A percentile compares a stretch with the other conserved stretches of the same genome.
phyloP scores from a whole-genome alignment of 495 filamentous ascomycete genomes.

The Pyrenula aspistea region DNA sequence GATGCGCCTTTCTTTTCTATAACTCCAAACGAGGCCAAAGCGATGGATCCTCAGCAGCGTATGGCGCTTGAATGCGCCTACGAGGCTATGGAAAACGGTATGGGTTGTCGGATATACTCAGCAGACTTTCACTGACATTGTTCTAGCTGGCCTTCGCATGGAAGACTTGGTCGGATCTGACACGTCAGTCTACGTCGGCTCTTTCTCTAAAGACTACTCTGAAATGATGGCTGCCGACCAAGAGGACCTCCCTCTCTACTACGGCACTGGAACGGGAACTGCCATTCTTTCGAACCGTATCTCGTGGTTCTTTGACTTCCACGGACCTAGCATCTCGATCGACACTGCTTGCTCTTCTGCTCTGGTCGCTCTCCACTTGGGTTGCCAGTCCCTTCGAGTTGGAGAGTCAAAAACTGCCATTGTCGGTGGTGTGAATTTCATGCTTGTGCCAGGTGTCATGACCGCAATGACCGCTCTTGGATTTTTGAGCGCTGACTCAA shows the following conservation, averaged over 20 bases:
- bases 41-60: constrained; percentile 27
- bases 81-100: constrained; percentile 40
- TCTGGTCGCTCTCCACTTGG: constrained; percentile 24
- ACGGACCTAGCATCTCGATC: constrained; percentile 25
- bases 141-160: constrained; percentile 23
- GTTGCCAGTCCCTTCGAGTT: constrained; percentile 21
- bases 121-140: constrained; percentile 6
- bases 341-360: constrained; percentile 33
- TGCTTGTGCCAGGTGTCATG: constrained; percentile 12
- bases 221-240: constrained; percentile 19
- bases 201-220: constrained; percentile 35
- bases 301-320: constrained; percentile 27
- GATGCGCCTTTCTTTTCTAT: constrained; percentile 42
- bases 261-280: constrained; percentile 25
- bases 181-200: constrained; percentile 32
- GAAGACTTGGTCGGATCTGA: constrained; percentile 27
- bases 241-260: constrained; percentile 16
- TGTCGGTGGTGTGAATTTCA: constrained; percentile 12
- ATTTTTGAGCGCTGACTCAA: constrained; percentile 16
- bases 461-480: constrained; percentile 2
- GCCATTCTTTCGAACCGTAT: constrained; percentile 31
- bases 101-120: constrained; percentile 6
- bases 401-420: constrained; percentile 21
- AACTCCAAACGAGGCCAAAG: constrained; percentile 31
- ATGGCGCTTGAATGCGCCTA: constrained; percentile 42